A percentile compares a stretch with the other conserved stretches of the same genome.
Conservation (phyloP, 2,329 filamentous ascomycete species). For the Cryphonectria nitschkei region DNA sequence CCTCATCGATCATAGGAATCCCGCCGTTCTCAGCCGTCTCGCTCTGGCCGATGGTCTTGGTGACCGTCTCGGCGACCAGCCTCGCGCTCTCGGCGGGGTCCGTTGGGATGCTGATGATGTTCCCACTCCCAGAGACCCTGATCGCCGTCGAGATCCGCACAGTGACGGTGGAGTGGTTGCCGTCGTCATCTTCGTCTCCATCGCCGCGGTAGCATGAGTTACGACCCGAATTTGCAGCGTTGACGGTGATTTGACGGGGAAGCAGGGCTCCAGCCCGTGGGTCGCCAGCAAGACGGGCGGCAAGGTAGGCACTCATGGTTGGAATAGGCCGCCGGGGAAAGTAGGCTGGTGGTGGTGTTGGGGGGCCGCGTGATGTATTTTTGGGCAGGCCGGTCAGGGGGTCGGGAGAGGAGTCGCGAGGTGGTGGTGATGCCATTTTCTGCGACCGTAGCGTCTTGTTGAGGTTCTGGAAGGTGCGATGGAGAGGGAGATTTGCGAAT, state of each 20-base stretch:
- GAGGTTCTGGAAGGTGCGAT: neutral
- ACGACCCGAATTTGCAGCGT: neutral
- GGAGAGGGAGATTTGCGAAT: neutral
- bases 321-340: neutral
- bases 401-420: conserved; percentile 9
- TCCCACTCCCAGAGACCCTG: conserved; percentile 51
- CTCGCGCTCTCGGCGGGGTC: conserved; percentile 44
- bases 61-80: conserved; percentile 49
- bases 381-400: conserved; percentile 18
- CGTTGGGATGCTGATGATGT: conserved; percentile 49
- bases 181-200: conserved; percentile 31
- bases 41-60: conserved; percentile 48
- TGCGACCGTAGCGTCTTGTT: neutral
- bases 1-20: conserved; percentile 51
- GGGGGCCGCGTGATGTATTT: conserved; percentile 5
- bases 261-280: neutral
- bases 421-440: conserved; percentile 11
- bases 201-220: conserved; percentile 20
- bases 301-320: neutral
- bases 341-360: conserved; percentile 29
- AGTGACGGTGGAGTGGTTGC: conserved; percentile 44
- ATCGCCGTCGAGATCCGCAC: conserved; percentile 54
- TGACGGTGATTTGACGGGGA: neutral
- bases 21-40: conserved; percentile 42
- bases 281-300: neutral